These are phyloP conservation scores for Ceratobasidium theobromae DNA, from an alignment of 1,284 basidiomycete species.

Conservation along the genomic window DNA sequence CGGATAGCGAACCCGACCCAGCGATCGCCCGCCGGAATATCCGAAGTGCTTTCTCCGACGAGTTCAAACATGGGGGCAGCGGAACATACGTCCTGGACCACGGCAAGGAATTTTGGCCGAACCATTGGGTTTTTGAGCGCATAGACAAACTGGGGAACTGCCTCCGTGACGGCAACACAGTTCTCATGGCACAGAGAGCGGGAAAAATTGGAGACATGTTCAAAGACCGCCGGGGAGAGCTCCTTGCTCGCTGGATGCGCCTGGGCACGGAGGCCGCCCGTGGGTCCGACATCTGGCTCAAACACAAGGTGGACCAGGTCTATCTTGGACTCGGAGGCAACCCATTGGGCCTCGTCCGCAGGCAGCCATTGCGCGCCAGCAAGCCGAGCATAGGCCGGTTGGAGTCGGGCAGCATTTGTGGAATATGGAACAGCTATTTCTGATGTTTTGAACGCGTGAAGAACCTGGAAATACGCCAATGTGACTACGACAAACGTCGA, in stretches of 20 bases:
- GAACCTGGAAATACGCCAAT: conserved; percentile 87
- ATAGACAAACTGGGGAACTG: conserved; percentile 18
- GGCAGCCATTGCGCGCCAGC: conserved; percentile 43
- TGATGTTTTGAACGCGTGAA: conserved; percentile 75
- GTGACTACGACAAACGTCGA: conserved; percentile 84
- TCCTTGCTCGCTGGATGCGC: conserved; percentile 25
- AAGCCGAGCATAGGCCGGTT: conserved; percentile 34
- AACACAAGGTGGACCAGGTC: conserved; percentile 55
- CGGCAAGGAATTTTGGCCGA: conserved; percentile 11
- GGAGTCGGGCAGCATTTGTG: conserved; percentile 15
- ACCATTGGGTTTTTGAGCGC: conserved; percentile 14
- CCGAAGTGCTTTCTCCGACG: conserved; percentile 24
- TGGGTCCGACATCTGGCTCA: conserved; percentile 47
- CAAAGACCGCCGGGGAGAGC: conserved; percentile 32
- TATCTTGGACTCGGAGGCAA: conserved; percentile 45
- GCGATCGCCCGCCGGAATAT: conserved; percentile 27
- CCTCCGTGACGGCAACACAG: conserved; percentile 25
- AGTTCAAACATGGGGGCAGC: conserved; percentile 45
- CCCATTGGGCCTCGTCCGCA: conserved; percentile 52
- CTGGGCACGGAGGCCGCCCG: conserved; percentile 22
- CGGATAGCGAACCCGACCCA: conserved; percentile 86
- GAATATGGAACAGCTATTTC: conserved; percentile 47
- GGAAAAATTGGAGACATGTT: conserved; percentile 35
- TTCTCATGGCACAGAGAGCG: conserved; percentile 44
- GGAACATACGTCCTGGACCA: conserved; percentile 8